Conservation (phyloP, 306 rosid species). For the Spatholobus suberectus region DNA sequence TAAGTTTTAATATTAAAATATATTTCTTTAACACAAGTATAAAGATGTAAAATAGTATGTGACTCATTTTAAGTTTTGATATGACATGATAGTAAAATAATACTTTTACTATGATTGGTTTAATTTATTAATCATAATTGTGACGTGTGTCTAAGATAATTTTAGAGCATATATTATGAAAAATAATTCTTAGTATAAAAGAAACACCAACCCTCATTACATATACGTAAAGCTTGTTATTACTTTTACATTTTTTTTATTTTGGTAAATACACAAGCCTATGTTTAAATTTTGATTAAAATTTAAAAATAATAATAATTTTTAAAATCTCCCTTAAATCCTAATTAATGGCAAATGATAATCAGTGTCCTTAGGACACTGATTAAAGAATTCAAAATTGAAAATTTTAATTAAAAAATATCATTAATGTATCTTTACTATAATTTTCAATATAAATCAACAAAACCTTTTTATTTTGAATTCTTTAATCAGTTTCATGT, state of each 20-base stretch:
- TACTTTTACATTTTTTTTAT: background rate
- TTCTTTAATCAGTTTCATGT: no score
- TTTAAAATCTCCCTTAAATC: background rate
- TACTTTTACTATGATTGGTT: no score
- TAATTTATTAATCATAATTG: background rate
- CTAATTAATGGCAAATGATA: no score
- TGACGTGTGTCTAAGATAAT: background rate
- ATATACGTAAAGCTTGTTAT: background rate
- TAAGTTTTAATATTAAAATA: background rate
- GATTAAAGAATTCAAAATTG: no score
- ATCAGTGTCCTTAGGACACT: no score
- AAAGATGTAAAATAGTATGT: background rate
- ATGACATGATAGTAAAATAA: no score
- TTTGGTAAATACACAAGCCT: background rate
- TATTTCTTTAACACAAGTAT: background rate
- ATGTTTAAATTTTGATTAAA: background rate
- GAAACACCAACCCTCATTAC: background rate
- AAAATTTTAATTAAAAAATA: no score
- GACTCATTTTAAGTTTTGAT: background rate
- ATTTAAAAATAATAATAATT: background rate
- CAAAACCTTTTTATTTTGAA: no score
- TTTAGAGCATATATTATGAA: background rate
- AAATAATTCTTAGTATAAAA: background rate
- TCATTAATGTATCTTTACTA: no score
- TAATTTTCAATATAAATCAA: no score